These are phyloP conservation scores for Solanum microdontum DNA, from an alignment of 257 asterid genomes.

Conservation along the genomic window DNA sequence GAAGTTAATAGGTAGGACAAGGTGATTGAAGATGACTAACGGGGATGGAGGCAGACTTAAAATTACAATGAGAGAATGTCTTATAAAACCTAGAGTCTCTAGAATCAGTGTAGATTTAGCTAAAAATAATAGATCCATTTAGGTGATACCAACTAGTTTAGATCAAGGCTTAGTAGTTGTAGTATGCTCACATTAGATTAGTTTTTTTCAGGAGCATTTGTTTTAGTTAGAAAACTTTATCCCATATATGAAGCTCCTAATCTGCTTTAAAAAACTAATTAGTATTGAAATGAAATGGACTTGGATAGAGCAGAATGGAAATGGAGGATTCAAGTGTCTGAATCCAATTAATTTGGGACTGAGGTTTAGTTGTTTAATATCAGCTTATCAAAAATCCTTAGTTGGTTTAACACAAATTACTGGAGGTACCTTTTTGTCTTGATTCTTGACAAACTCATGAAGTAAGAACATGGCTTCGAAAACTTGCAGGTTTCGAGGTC, in stretches of 20 bases:
- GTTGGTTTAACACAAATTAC: neutral
- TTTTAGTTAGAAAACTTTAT: neutral
- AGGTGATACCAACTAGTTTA: neutral
- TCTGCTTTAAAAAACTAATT: neutral
- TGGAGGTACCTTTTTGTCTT: neutral
- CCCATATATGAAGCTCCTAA: neutral
- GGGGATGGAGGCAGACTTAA: neutral
- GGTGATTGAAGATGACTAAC: neutral
- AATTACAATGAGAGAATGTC: neutral
- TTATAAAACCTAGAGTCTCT: neutral
- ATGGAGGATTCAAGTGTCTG: neutral
- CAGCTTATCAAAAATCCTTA: neutral
- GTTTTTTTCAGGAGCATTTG: neutral
- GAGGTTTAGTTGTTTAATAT: neutral
- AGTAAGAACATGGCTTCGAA: neutral
- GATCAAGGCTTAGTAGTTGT: neutral
- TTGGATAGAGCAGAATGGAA: neutral
- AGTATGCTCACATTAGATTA: neutral
- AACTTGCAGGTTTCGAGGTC: conserved; percentile 71
- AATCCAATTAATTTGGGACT: neutral
- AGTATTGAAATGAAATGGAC: neutral
- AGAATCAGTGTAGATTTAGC: neutral
- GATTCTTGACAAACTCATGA: neutral
- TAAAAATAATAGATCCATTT: neutral
- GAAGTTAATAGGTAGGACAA: neutral